phyloP scores from a whole-genome alignment of 306 rosid species.

The Astragalus glycyphyllos region DNA sequence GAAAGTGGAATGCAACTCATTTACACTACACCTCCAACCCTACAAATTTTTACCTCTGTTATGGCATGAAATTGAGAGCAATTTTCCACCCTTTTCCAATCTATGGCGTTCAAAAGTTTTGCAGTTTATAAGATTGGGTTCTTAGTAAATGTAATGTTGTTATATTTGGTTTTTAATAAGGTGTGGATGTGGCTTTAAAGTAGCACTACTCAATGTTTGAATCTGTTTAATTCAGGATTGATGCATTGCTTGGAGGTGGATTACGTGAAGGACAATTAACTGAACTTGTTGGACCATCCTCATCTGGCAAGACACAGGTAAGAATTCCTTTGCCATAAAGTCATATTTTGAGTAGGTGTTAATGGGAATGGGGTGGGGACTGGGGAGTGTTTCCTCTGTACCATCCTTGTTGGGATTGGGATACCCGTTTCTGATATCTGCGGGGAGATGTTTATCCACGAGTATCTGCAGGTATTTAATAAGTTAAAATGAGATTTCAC shows the following conservation, averaged over 20 bases:
- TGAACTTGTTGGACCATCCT: conserved; percentile 89
- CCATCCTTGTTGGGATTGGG: not conserved
- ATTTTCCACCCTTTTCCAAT: conserved; percentile 1
- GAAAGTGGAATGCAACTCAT: conserved; percentile 17
- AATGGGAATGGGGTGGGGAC: too few relatives aligned
- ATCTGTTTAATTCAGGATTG: conserved; percentile 59
- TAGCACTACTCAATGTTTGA: conserved; percentile 35
- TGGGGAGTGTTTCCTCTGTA: not conserved
- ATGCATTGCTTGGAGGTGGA: conserved; percentile 83
- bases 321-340: conserved; percentile 33
- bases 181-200: conserved; percentile 1
- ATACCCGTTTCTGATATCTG: conserved; percentile 2
- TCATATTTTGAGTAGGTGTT: conserved; percentile 13
- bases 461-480: conserved; percentile 9
- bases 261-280: conserved; percentile 76
- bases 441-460: not conserved
- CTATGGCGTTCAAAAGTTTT: conserved; percentile 1
- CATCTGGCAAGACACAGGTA: conserved; percentile 91
- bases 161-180: conserved; percentile 32
- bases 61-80: not conserved
- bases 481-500: not conserved
- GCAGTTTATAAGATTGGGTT: conserved; percentile 24
- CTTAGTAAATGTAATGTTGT: conserved; percentile 17
- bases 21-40: conserved; percentile 3
- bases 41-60: conserved; percentile 5